Conservation (phyloP, 192 early-diverging fungal species). For the Entrophospora sp. region DNA sequence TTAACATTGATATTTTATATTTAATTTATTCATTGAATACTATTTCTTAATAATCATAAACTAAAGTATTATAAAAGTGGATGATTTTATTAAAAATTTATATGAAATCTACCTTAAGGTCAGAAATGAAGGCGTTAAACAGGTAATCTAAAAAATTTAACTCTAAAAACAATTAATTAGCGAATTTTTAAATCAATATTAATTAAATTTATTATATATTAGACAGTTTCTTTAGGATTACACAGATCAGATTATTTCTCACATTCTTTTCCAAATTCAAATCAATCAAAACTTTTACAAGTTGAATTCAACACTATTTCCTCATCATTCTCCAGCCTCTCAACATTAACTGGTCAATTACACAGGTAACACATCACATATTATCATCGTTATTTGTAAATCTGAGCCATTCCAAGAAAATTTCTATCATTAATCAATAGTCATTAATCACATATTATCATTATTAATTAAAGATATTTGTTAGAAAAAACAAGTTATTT, state of each 20-base stretch:
- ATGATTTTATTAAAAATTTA: constrained; percentile 73
- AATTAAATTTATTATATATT: neutral
- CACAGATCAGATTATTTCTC: constrained; percentile 92
- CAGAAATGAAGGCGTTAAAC: constrained; percentile 43
- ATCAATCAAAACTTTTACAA: constrained; percentile 65
- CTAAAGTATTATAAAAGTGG: constrained; percentile 61
- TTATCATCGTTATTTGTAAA: too few relatives aligned
- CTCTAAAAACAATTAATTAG: neutral
- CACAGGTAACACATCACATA: too few relatives aligned
- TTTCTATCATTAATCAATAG: too few relatives aligned
- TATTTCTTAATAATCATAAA: neutral
- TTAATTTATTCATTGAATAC: neutral
- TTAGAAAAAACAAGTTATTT: constrained; percentile 37
- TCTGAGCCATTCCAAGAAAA: too few relatives aligned
- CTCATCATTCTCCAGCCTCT: constrained; percentile 81
- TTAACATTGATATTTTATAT: neutral
- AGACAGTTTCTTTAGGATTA: constrained; percentile 69
- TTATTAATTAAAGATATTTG: constrained; percentile 40
- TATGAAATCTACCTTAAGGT: constrained; percentile 71
- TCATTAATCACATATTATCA: too few relatives aligned
- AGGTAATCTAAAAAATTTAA: constrained; percentile 33
- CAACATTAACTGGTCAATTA: constrained; percentile 60
- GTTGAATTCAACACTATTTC: constrained; percentile 97
- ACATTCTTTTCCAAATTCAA: constrained; percentile 45
- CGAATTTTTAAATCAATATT: neutral